Percentiles rank a stretch among this genome's conserved stretches.
Conservation (phyloP, 176 grass and related monocot genomes). For the Poa pratensis region DNA sequence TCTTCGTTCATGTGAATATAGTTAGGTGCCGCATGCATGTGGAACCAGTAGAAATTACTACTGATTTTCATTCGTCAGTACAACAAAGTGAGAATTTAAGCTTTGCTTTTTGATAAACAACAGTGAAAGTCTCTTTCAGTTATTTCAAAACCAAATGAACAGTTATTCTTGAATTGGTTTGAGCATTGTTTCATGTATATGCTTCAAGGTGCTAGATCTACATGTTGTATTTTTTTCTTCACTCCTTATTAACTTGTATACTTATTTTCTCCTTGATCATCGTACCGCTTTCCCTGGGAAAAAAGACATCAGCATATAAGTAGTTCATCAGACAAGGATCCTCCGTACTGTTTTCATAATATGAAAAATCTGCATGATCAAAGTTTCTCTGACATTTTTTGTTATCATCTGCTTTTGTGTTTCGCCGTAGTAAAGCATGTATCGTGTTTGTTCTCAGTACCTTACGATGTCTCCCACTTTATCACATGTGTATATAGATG, state of each 20-base stretch:
- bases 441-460: constrained; percentile 3
- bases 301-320: background rate
- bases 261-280: constrained; percentile 8
- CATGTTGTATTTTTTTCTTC: background rate
- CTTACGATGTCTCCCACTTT: constrained; percentile 27
- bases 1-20: constrained; percentile 3
- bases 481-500: constrained; percentile 39
- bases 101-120: constrained; percentile 13
- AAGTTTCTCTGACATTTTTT: background rate
- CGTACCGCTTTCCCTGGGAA: background rate
- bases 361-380: constrained; percentile 6
- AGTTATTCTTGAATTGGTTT: background rate
- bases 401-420: background rate
- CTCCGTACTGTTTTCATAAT: background rate
- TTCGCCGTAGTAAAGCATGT: background rate
- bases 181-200: constrained; percentile 18
- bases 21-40: constrained; percentile 1
- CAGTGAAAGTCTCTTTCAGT: background rate
- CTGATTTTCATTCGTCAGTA: background rate
- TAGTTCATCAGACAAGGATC: constrained; percentile 3
- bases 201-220: background rate
- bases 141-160: background rate
- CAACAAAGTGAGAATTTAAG: background rate
- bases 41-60: background rate
- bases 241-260: background rate